These are phyloP conservation scores for Plasmopara halstedii DNA, from an alignment of 352 stramenopile species.

Conservation along the genomic window DNA sequence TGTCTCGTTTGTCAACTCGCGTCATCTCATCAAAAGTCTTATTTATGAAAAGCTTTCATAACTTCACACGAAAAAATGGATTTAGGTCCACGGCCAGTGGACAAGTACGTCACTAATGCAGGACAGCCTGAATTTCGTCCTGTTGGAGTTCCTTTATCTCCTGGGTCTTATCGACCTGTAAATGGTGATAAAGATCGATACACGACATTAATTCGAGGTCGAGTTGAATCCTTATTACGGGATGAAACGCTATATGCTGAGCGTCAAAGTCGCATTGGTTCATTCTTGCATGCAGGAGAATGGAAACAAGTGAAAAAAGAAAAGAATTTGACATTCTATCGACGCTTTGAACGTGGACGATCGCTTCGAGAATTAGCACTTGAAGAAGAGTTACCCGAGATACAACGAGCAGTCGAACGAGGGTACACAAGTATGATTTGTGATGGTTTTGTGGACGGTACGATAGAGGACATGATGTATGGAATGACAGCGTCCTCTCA, in stretches of 20 bases:
- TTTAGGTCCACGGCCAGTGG: constrained; percentile 1
- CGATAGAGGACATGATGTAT: constrained; percentile 39
- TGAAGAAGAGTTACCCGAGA: constrained; percentile 21
- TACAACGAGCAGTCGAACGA: constrained; percentile 18
- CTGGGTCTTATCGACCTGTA: constrained; percentile 22
- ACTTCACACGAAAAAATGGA: constrained; percentile 9
- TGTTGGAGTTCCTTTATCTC: constrained; percentile 18
- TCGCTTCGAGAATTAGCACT: constrained; percentile 21
- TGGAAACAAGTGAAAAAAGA: constrained; percentile 38
- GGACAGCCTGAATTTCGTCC: constrained; percentile 6
- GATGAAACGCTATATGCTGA: constrained; percentile 20
- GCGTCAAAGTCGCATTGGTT: constrained; percentile 15
- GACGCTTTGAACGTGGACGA: constrained; percentile 19
- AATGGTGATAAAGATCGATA: constrained; percentile 27
- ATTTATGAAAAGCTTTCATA: not conserved
- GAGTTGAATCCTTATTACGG: constrained; percentile 24
- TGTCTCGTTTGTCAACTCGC: not conserved
- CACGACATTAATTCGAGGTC: constrained; percentile 19
- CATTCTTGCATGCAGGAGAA: constrained; percentile 28
- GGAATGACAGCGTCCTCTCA: constrained; percentile 23
- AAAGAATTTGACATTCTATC: constrained; percentile 37
- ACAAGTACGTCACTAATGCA: not conserved
- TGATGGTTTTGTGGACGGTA: constrained; percentile 23
- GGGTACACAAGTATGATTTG: constrained; percentile 24
- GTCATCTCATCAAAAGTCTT: not conserved